Conservation (phyloP, 768 basidiomycete species). For the Mycena albidolilacea region DNA sequence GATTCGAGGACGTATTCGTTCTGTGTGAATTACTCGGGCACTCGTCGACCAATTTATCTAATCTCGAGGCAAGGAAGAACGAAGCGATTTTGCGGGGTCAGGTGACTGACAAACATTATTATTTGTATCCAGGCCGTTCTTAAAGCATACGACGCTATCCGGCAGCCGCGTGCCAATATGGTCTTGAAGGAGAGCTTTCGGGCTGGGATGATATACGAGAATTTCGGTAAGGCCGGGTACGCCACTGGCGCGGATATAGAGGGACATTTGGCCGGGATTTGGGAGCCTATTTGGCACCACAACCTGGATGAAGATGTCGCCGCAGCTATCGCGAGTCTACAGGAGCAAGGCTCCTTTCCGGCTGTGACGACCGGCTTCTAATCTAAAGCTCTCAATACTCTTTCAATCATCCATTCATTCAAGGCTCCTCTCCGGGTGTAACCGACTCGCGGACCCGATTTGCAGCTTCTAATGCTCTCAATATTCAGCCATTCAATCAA, state of each 20-base stretch:
- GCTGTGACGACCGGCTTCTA: background rate
- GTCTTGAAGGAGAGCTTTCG: conserved; percentile 59
- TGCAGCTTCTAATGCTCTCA: conserved; percentile 4
- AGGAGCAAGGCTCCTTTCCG: conserved; percentile 18
- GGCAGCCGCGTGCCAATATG: conserved; percentile 64
- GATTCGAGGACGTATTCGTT: conserved; percentile 68
- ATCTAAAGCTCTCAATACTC: background rate
- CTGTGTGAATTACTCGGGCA: conserved; percentile 63
- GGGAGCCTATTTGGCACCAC: conserved; percentile 66
- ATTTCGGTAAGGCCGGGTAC: conserved; percentile 52
- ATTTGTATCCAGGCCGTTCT: conserved; percentile 57
- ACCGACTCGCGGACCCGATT: background rate
- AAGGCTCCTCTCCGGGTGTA: too few species aligned
- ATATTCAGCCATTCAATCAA: background rate
- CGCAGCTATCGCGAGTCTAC: conserved; percentile 45
- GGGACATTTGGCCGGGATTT: conserved; percentile 55
- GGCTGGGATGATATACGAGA: conserved; percentile 63
- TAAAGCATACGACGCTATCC: conserved; percentile 59
- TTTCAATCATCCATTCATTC: too few species aligned
- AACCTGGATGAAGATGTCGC: conserved; percentile 59
- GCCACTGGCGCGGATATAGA: conserved; percentile 46
- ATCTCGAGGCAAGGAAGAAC: conserved; percentile 55
- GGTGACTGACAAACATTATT: background rate
- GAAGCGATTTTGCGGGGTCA: background rate
- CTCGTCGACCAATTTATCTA: conserved; percentile 54